Base-by-base conservation (phyloP, 1,139 yeast species). In the Hyphopichia khmerensis region DNA sequence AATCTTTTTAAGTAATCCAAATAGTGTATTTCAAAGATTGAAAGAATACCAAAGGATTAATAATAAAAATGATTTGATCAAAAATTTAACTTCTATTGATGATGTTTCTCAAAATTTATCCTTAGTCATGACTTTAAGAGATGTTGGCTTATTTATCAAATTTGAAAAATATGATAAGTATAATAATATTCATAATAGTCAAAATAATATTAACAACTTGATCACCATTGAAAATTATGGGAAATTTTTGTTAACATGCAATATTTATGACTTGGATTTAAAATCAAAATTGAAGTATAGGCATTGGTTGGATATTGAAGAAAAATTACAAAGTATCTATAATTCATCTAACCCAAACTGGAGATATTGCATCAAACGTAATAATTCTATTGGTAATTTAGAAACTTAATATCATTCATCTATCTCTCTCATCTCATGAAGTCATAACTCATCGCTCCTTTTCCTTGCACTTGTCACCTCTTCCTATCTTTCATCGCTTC, bases 71-170 rank as follows among this genome's bases (percentile, higher is more conserved):
- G 75, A 69, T 50, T 51, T 60, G 33, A 67, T 72, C 43, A 51
- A 60, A 38, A 67, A 62, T 39, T 52, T 79, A 36, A 55, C 63
- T 0, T 59, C 67, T 2, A 62, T 60, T 17, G 54, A 63, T 2
- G 81, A 76, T 48, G 80, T 77, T 4, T 67, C 70, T 50, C 70
- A 68, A 6, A 69, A 65, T 36, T 53, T 80, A 36, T 65, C 72
- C 7, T 57, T 73, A 17, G 71, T 75, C 2, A 80, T 80, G 84
- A 75, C 84, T 0, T 54, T 80, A 42, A 63, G 82, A 46, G 85
- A 80, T 53, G 78, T 77, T 16, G 81, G 84, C 1, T 49, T 80
- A 13, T 75, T 79, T 46, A 53, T 76, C 33, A 67, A 65, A 41
- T 62, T 77, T 50, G 74, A 67, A 48, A 65, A 64, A 46, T 65